Evolutionary conservation across 768 basidiomycete species (phyloP).

Genomic region (Leccinum variicolor): DNA sequence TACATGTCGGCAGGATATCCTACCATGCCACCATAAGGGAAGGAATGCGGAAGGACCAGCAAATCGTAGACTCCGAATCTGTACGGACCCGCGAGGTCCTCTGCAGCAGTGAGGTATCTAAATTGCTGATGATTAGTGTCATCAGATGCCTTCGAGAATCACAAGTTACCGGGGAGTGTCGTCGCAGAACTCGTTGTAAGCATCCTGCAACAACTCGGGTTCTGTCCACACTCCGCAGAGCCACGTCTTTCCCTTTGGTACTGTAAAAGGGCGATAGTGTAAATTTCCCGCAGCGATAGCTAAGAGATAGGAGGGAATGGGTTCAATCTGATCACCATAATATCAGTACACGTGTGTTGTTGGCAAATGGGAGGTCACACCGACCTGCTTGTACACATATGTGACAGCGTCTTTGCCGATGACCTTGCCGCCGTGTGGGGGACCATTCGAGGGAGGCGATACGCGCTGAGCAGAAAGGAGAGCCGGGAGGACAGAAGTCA

Average conservation of each 20-base stretch:
- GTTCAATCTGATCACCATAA: conserved; percentile 53
- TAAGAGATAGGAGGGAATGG: conserved; percentile 89
- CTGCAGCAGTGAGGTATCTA: conserved; percentile 72
- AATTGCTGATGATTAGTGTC: not conserved
- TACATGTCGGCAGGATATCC: not conserved
- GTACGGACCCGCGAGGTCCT: conserved; percentile 72
- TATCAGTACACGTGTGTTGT: not conserved
- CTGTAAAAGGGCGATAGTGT: conserved; percentile 62
- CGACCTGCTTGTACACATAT: conserved; percentile 77
- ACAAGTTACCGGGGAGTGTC: conserved; percentile 66
- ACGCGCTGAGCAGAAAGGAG: conserved; percentile 81
- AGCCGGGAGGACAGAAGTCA: conserved; percentile 77
- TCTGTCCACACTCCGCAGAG: conserved; percentile 89
- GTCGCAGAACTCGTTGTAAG: conserved; percentile 85
- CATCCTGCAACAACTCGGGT: conserved; percentile 71
- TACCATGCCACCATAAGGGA: conserved; percentile 92
- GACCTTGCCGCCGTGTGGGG: conserved; percentile 66
- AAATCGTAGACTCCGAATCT: conserved; percentile 87
- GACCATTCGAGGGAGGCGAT: conserved; percentile 70
- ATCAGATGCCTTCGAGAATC: no score
- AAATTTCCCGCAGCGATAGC: conserved; percentile 89
- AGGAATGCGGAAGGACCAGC: conserved; percentile 84
- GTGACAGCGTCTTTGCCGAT: conserved; percentile 71
- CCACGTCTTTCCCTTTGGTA: conserved; percentile 66
- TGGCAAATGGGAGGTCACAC: conserved; percentile 6